Conservation (phyloP, 441 rosid species). For the Syzygium syzygioides region DNA sequence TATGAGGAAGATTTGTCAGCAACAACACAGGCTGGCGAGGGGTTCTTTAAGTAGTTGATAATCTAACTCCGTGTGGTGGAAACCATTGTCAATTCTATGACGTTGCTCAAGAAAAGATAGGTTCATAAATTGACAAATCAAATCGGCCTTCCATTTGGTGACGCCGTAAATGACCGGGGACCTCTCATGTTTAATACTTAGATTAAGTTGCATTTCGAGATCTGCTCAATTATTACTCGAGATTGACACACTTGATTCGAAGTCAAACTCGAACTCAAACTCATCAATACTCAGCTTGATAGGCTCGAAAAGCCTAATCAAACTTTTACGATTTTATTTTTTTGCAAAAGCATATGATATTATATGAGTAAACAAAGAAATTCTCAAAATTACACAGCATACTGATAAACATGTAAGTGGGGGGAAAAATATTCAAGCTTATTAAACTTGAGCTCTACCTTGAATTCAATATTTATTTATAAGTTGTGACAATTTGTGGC, state of each 20-base stretch:
- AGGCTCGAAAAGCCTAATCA: not conserved
- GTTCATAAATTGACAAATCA: too few relatives aligned
- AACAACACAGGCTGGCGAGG: not conserved
- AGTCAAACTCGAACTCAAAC: too few relatives aligned
- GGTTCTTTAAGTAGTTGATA: not conserved
- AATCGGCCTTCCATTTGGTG: too few relatives aligned
- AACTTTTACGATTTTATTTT: not conserved
- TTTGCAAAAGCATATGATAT: not conserved
- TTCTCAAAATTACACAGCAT: not conserved
- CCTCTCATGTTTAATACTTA: too few relatives aligned
- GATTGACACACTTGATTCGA: too few relatives aligned
- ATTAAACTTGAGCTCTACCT: not conserved
- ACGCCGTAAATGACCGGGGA: too few relatives aligned
- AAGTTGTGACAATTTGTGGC: not conserved
- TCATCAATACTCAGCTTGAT: not conserved
- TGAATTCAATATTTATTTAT: not conserved
- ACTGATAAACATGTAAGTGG: not conserved
- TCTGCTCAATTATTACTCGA: not conserved
- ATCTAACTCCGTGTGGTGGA: not conserved
- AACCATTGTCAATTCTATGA: too few relatives aligned
- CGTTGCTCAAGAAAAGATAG: too few relatives aligned
- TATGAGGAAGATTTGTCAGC: not conserved
- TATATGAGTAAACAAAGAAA: not conserved
- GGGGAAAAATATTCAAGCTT: not conserved
- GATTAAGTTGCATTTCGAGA: too few relatives aligned